Conservation (phyloP, 2,329 filamentous ascomycete genomes). For the Plenodomus biglobosus region DNA sequence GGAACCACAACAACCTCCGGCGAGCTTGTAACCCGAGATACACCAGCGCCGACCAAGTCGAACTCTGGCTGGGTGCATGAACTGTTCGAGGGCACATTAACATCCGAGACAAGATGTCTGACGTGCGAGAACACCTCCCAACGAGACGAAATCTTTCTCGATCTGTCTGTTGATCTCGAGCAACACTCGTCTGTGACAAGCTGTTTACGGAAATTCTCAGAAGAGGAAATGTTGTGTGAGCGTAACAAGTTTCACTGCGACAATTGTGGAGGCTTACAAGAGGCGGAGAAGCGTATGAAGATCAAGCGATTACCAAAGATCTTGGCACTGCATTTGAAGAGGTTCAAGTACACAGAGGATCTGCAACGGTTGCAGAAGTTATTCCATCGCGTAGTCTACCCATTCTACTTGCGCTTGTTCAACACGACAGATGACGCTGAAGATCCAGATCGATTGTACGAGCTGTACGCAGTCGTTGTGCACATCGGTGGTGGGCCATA, state of each 20-base stretch:
- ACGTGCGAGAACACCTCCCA: conserved; percentile 96
- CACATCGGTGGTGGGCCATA: conserved; percentile 97
- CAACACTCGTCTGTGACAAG: conserved; percentile 96
- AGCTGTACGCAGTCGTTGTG: conserved; percentile 94
- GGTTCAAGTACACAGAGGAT: conserved; percentile 98
- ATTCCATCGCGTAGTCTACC: conserved; percentile 95
- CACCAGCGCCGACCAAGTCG: conserved; percentile 19
- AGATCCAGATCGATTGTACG: conserved; percentile 90
- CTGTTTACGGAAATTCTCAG: conserved; percentile 92
- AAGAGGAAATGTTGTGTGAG: conserved; percentile 96
- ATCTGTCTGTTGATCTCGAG: conserved; percentile 92
- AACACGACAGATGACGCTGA: conserved; percentile 96
- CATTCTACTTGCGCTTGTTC: conserved; percentile 93
- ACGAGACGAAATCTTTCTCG: conserved; percentile 91
- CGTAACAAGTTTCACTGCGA: conserved; percentile 99
- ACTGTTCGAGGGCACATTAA: conserved; percentile 91
- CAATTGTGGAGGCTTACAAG: conserved; percentile 91
- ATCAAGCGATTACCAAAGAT: conserved; percentile 93
- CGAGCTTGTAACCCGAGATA: conserved; percentile 21
- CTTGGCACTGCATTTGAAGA: conserved; percentile 87
- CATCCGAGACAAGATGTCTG: conserved; percentile 93
- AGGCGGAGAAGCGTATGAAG: conserved; percentile 99
- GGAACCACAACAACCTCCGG: conserved; percentile 20
- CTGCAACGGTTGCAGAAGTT: conserved; percentile 91
- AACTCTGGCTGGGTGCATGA: conserved; percentile 84